Percentiles rank a stretch among this genome's conserved stretches.
Conservation (phyloP, 768 basidiomycete genomes). For the Russula olivacea region DNA sequence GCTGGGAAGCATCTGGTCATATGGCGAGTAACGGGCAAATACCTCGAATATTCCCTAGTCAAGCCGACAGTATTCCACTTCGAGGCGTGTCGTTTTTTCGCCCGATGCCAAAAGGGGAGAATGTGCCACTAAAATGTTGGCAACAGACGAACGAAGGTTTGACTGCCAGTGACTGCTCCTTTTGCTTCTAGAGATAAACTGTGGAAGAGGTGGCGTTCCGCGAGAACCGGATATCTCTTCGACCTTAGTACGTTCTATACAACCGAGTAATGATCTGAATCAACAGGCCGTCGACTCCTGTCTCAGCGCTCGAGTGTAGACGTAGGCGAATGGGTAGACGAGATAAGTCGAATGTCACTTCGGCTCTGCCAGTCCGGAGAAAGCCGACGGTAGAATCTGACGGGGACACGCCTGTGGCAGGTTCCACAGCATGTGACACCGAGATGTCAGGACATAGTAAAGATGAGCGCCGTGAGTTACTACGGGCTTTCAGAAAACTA, state of each 20-base stretch:
- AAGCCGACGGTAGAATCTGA: conserved; percentile 9
- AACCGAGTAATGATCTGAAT: not conserved
- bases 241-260: conserved; percentile 2
- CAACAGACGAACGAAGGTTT: conserved; percentile 8
- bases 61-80: conserved; percentile 8
- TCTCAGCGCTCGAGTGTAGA: conserved; percentile 3
- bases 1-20: not conserved
- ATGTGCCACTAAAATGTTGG: conserved; percentile 7
- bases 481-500: not conserved
- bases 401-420: not conserved
- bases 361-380: not conserved
- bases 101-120: conserved; percentile 10
- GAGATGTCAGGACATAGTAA: not conserved
- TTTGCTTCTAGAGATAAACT: conserved; percentile 16
- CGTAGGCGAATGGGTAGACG: not conserved
- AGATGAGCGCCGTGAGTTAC: not conserved
- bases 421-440: conserved; percentile 6
- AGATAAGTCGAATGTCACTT: conserved; percentile 8
- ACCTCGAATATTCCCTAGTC: conserved; percentile 11
- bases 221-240: conserved; percentile 10
- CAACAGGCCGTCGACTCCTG: conserved; percentile 5
- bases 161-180: not conserved
- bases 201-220: conserved; percentile 22
- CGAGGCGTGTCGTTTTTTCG: not conserved
- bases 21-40: conserved; percentile 10